Base-by-base conservation (phyloP, 345 rosid genomes). In the Euphorbia pulcherrima region DNA sequence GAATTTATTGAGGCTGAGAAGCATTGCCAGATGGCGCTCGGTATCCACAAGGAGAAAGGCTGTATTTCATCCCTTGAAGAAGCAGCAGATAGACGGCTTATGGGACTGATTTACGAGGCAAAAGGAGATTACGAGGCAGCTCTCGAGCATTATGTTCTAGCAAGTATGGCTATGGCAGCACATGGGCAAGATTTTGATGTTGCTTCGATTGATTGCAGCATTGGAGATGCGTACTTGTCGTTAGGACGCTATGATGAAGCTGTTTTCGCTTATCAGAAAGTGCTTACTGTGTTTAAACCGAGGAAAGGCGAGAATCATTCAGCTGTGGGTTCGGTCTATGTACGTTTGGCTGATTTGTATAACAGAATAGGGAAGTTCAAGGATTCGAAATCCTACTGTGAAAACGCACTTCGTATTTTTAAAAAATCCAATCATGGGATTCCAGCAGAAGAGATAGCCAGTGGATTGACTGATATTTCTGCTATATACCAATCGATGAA, bases 161-260 rank as follows among this genome's bases (percentile, higher is more conserved):
- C 95, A 0, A 89, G 96, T 82, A 86, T 88, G 99, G 87, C 99
- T 0, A 83, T 90, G 94, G 80, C 94, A 1, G 80, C 91, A 48
- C 72, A 79, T 71, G 84, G 90, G 55, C 84, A 74, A 12, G 87
- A 87, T 60, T 74, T 79, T 37, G 97, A 89, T 11, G 92, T 87
- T 26, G 96, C 99, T 21, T 77, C 87, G 2, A 78, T 86, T 68
- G 97, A 91, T 74, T 86, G 96, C 76, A 88, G 91, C 84, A 91
- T 93, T 20, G 98, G 97, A 29, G 99, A 93, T 69, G 82, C 95
- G 7, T 93, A 93, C 73, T 75, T 93, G 60, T 82, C 96, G 6
- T 74, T 93, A 83, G 84, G 95, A 65, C 81, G 97, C 20, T 91
- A 86, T 24, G 97, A 94, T 46, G 99, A 94, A 69, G 93, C 99